Percentiles rank a stretch among this genome's conserved stretches.
phyloP scores from a whole-genome alignment of 2,329 filamentous ascomycete genomes.

The Aspergillus neoniger region DNA sequence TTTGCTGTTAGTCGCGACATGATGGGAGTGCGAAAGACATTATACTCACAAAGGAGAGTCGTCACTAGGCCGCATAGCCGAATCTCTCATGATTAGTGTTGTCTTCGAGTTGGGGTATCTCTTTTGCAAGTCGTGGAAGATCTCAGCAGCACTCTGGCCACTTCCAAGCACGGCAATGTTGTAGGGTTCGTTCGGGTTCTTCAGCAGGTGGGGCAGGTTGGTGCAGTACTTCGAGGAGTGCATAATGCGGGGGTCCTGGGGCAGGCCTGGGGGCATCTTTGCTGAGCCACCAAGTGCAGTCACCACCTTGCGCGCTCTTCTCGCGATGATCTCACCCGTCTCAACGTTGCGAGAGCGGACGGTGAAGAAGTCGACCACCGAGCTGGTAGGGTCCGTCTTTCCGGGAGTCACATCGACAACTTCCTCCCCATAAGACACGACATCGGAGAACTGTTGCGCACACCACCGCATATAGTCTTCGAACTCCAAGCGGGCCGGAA shows the following conservation, averaged over 20 bases:
- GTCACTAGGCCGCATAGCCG: slow-evolving; percentile 85
- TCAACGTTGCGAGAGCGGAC: slow-evolving; percentile 65
- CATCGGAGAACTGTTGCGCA: slow-evolving; percentile 71
- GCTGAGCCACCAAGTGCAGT: slow-evolving; percentile 69
- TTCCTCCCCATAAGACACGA: slow-evolving; percentile 76
- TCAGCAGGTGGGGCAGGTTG: slow-evolving; percentile 39
- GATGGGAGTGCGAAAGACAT: neutral
- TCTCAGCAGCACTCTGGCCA: slow-evolving; percentile 92
- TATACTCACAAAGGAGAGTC: slow-evolving; percentile 84
- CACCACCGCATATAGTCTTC: slow-evolving; percentile 97
- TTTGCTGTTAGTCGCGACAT: slow-evolving; percentile 10
- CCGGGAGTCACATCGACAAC: slow-evolving; percentile 71
- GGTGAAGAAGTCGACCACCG: slow-evolving; percentile 64
- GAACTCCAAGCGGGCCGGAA: slow-evolving; percentile 83
- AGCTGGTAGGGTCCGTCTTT: slow-evolving; percentile 47
- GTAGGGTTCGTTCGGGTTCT: slow-evolving; percentile 52
- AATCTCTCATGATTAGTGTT: slow-evolving; percentile 75
- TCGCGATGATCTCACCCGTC: slow-evolving; percentile 43
- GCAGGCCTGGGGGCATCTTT: slow-evolving; percentile 70
- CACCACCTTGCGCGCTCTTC: slow-evolving; percentile 56
- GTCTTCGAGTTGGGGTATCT: slow-evolving; percentile 81
- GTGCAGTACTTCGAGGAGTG: slow-evolving; percentile 84
- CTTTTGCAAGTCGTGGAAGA: slow-evolving; percentile 83
- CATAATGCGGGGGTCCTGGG: slow-evolving; percentile 69
- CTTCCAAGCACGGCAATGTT: slow-evolving; percentile 82